Conservation (phyloP, 2,329 filamentous ascomycete genomes). For the Exophiala sideris region DNA sequence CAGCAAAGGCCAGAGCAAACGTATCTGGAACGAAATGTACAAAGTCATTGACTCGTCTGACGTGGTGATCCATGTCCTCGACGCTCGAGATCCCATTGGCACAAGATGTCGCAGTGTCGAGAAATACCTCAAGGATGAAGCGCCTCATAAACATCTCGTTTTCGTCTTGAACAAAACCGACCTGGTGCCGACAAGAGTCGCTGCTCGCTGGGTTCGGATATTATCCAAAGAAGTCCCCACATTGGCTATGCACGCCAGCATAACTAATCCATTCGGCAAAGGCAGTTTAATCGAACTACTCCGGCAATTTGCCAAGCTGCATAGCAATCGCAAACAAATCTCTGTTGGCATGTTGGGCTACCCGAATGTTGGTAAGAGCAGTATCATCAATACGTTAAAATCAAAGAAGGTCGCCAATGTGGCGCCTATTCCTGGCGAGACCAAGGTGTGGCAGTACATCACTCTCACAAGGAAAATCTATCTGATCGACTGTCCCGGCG, state of each 20-base stretch:
- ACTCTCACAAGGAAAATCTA: conserved; percentile 93
- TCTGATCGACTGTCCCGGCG: conserved; percentile 93
- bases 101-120: conserved; percentile 87
- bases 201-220: conserved; percentile 85
- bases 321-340: conserved; percentile 89
- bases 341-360: conserved; percentile 86
- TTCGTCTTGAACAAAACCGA: conserved; percentile 91
- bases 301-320: conserved; percentile 85
- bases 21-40: conserved; percentile 96
- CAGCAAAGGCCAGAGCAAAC: conserved; percentile 88
- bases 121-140: conserved; percentile 89
- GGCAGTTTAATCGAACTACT: conserved; percentile 88
- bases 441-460: conserved; percentile 97
- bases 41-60: conserved; percentile 95
- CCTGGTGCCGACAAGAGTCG: conserved; percentile 84
- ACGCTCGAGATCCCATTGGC: conserved; percentile 84
- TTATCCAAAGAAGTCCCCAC: conserved; percentile 91
- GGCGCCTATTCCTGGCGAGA: conserved; percentile 92
- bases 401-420: conserved; percentile 94
- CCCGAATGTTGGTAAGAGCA: conserved; percentile 93
- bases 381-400: conserved; percentile 91
- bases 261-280: conserved; percentile 96
- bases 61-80: conserved; percentile 88
- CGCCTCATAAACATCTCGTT: conserved; percentile 91
- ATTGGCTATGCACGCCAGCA: conserved; percentile 87